phyloP scores from a whole-genome alignment of 345 rosid species.

The Lagerstroemia speciosa region DNA sequence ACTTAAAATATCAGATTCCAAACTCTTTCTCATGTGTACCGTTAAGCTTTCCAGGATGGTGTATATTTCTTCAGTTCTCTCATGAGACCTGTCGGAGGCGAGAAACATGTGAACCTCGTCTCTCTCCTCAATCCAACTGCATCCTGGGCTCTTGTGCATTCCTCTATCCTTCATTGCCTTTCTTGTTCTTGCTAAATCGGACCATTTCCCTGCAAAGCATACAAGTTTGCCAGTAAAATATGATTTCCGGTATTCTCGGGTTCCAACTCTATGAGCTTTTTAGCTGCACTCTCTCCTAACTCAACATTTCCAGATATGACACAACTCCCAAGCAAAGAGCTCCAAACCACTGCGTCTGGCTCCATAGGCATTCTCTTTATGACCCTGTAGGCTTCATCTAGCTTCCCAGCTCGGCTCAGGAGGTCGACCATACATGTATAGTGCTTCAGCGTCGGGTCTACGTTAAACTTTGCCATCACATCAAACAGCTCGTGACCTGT shows the following conservation, averaged over 20 bases:
- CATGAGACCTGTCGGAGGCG: slow-evolving; percentile 36
- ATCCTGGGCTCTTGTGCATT: slow-evolving; percentile 46
- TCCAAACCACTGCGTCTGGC: slow-evolving; percentile 50
- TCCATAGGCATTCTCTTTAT: slow-evolving; percentile 29
- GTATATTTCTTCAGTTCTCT: slow-evolving; percentile 30
- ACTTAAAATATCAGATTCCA: neutral
- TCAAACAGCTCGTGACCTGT: slow-evolving; percentile 28
- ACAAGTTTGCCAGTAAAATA: slow-evolving; percentile 40
- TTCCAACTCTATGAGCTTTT: slow-evolving; percentile 33
- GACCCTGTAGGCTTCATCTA: slow-evolving; percentile 34
- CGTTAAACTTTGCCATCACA: slow-evolving; percentile 28
- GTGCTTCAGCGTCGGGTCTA: slow-evolving; percentile 37
- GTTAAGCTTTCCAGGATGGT: slow-evolving; percentile 31
- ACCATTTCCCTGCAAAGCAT: slow-evolving; percentile 49
- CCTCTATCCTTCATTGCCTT: slow-evolving; percentile 25
- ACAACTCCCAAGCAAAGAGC: slow-evolving; percentile 40
- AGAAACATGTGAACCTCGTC: slow-evolving; percentile 35
- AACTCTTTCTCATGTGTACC: slow-evolving; percentile 27
- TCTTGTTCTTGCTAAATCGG: slow-evolving; percentile 28
- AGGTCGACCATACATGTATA: slow-evolving; percentile 54
- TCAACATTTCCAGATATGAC: slow-evolving; percentile 31
- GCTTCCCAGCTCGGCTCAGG: slow-evolving; percentile 37
- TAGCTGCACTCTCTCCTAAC: slow-evolving; percentile 40
- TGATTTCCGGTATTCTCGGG: slow-evolving; percentile 38
- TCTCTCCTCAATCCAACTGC: slow-evolving; percentile 42